Evolutionary conservation across 176 grass and related monocot genomes (phyloP), one percentile per base, ranked within the genome.

Genomic region (Oryza nivara): DNA sequence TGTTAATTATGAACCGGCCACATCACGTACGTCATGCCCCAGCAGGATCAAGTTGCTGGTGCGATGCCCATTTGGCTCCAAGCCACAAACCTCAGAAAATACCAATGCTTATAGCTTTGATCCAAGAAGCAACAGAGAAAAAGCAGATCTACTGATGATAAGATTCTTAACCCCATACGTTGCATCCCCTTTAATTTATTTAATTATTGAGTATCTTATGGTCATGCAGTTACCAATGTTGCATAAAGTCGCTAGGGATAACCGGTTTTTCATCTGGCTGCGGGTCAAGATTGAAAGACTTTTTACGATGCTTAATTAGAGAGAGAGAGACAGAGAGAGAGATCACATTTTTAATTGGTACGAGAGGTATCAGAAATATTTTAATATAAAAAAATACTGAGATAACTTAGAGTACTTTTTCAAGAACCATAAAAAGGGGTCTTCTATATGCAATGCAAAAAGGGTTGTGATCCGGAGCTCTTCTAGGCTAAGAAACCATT

Each of bases 11-110:
- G 28, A 51, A 38, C 11, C 8, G 49, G 49, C 13, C 28, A 36
- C 28, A 34, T 74, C 52, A 80, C 85, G 67, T 70, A 36, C 61
- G 70, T 74, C 85, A 32, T 87, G 76, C 6, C 2, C n/a, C 44
- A 48, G 43, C 44, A 48, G 43, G 71, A 75, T 54, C 16, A 8
- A 16, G 9, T 0, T 28, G 25, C 34, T 34, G 26, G 41, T 51
- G 76, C 22, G 68, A 32, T 11, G 69, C 58, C 10, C 10, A 35
- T 56, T 60, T 86, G 70, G 70, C 45, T 80, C n/a, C 4, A 34
- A 40, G 23, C 85, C 77, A 75, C 70, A 75, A 75, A 26, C 2
- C 40, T 65, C 28, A n/a, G 44, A 74, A 30, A 67, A 72, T 25
- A 38, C 51, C 45, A 58, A 41, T 3, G 0, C 61, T 46, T 46